Conservation (phyloP, 768 basidiomycete species). For the Asterophora parasitica region DNA sequence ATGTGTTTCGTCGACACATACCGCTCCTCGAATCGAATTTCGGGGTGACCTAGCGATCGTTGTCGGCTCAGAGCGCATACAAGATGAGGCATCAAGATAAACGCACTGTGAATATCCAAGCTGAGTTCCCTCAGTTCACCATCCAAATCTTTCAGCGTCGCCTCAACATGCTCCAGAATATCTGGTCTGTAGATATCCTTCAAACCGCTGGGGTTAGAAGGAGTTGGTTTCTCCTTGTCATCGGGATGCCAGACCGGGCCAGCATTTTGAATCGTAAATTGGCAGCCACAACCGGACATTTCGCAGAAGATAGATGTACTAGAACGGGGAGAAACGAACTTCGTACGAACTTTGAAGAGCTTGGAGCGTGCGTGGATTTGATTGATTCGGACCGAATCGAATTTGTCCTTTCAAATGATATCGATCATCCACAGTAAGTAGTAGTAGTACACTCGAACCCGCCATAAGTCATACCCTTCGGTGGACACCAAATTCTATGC, state of each 20-base stretch:
- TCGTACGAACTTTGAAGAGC: too few relatives aligned
- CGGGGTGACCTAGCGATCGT: conserved; percentile 53
- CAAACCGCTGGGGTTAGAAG: conserved; percentile 21
- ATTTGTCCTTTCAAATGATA: too few relatives aligned
- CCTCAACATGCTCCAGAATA: conserved; percentile 56
- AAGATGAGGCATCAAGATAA: not conserved
- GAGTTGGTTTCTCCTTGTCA: conserved; percentile 26
- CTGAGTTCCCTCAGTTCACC: conserved; percentile 55
- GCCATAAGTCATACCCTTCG: too few relatives aligned
- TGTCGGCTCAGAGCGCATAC: not conserved
- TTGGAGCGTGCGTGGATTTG: too few relatives aligned
- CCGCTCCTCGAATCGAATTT: conserved; percentile 65
- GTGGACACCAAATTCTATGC: too few relatives aligned
- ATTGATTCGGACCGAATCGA: too few relatives aligned
- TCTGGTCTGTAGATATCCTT: conserved; percentile 48
- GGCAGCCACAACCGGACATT: conserved; percentile 13
- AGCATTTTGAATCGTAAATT: conserved; percentile 5
- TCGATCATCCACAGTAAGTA: too few relatives aligned
- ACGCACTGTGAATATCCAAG: conserved; percentile 66
- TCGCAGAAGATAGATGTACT: not conserved
- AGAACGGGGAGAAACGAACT: not conserved
- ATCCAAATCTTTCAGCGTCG: conserved; percentile 47
- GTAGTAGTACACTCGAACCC: too few relatives aligned
- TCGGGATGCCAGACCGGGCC: conserved; percentile 41
- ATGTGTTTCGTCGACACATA: conserved; percentile 23